These are phyloP conservation scores for Asparagopsis taxiformis DNA, from an alignment of 31 red algal species.

Conservation along the genomic window DNA sequence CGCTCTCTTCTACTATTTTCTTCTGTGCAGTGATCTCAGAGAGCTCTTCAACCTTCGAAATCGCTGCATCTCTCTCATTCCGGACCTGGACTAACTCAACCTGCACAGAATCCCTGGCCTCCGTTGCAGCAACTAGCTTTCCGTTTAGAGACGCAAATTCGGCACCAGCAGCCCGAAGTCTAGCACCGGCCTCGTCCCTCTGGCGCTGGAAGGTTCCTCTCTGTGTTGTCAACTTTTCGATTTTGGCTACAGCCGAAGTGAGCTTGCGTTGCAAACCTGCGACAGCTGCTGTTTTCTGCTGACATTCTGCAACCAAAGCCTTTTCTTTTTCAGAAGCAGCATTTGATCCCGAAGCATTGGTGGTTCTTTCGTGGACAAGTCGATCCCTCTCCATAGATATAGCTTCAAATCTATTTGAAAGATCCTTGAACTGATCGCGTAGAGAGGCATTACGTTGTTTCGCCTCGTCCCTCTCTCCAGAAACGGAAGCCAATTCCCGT, in stretches of 20 bases:
- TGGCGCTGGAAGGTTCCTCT: conserved; percentile 45
- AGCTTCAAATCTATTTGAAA: conserved; percentile 29
- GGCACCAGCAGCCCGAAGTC: conserved; percentile 58
- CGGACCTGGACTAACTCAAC: conserved; percentile 16
- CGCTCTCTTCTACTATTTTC: conserved; percentile 26
- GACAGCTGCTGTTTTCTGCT: conserved; percentile 44
- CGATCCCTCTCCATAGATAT: conserved; percentile 41
- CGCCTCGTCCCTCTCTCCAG: conserved; percentile 58
- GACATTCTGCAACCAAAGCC: conserved; percentile 37
- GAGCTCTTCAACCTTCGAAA: conserved; percentile 27
- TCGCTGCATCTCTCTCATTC: conserved; percentile 43
- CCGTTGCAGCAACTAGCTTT: conserved; percentile 23
- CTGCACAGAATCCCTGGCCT: conserved; percentile 39
- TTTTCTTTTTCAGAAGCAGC: conserved; percentile 54
- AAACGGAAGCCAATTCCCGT: conserved; percentile 16
- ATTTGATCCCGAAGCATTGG: conserved; percentile 9
- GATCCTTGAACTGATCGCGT: conserved; percentile 50
- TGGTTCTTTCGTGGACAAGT: conserved; percentile 57
- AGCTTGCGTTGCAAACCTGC: conserved; percentile 46
- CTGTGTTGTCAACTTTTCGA: conserved; percentile 68
- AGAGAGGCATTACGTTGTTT: conserved; percentile 25
- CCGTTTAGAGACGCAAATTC: conserved; percentile 45
- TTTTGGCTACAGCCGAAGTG: conserved; percentile 31
- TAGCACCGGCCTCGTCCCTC: conserved; percentile 64
- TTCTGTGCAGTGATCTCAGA: conserved; percentile 9